A percentile compares a stretch with the other conserved stretches of the same genome.
phyloP scores from a whole-genome alignment of 495 filamentous ascomycete genomes.

The Parmelia sp. region DNA sequence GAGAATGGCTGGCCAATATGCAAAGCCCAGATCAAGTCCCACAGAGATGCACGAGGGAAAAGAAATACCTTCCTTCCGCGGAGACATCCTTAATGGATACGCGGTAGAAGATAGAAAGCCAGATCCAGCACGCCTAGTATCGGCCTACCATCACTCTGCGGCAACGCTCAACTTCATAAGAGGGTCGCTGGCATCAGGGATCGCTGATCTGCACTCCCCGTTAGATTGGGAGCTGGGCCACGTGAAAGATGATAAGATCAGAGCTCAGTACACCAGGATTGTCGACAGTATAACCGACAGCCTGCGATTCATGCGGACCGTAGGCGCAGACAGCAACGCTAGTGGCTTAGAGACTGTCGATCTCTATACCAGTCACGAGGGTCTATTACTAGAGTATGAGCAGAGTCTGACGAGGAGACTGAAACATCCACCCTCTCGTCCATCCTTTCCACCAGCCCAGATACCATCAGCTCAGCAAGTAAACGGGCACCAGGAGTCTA shows the following conservation, averaged over 20 bases:
- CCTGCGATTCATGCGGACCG: slow-evolving; percentile 88
- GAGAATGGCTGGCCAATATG: slow-evolving; percentile 94
- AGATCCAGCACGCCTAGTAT: slow-evolving; percentile 77
- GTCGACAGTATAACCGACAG: slow-evolving; percentile 84
- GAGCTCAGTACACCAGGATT: slow-evolving; percentile 74
- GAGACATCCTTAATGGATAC: slow-evolving; percentile 93
- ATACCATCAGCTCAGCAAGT: slow-evolving; percentile 18
- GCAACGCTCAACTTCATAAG: slow-evolving; percentile 90
- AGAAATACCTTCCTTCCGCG: slow-evolving; percentile 82
- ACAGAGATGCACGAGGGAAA: slow-evolving; percentile 75
- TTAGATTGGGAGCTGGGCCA: slow-evolving; percentile 95
- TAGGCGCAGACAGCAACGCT: slow-evolving; percentile 80
- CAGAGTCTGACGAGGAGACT: slow-evolving; percentile 72
- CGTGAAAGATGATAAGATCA: slow-evolving; percentile 73
- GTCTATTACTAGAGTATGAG: slow-evolving; percentile 90
- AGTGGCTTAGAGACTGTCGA: slow-evolving; percentile 85
- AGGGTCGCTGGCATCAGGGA: slow-evolving; percentile 72
- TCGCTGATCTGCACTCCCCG: slow-evolving; percentile 88
- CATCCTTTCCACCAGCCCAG: slow-evolving; percentile 14
- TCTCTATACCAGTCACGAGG: slow-evolving; percentile 91
- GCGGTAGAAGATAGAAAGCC: slow-evolving; percentile 58
- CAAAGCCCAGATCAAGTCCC: slow-evolving; percentile 86
- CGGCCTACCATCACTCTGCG: slow-evolving; percentile 92
- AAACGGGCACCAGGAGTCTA: slow-evolving; percentile 16
- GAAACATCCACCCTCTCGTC: slow-evolving; percentile 47